A percentile compares a stretch with the other conserved stretches of the same genome.
Conservation (phyloP, 1,139 yeast genomes). For the Geotrichum restrictum region DNA sequence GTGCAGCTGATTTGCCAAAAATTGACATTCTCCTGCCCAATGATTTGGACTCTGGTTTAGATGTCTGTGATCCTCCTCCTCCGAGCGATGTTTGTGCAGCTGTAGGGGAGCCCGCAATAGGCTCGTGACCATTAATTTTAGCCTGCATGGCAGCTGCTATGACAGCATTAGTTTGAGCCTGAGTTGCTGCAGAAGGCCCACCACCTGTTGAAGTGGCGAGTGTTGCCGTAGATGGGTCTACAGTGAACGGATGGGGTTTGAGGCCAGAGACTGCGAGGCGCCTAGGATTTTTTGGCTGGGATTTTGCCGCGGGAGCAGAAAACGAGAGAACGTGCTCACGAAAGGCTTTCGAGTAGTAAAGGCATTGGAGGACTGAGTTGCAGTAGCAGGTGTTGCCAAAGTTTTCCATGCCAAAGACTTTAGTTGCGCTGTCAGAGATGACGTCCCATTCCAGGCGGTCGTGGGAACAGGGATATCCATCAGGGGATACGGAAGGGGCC, state of each 20-base stretch:
- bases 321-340: constrained; percentile 53
- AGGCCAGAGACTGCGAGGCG: constrained; percentile 33
- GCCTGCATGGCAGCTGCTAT: not conserved
- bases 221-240: constrained; percentile 28
- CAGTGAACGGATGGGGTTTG: constrained; percentile 38
- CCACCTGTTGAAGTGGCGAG: constrained; percentile 21
- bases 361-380: constrained; percentile 84
- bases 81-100: no score
- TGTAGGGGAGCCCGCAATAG: constrained; percentile 1
- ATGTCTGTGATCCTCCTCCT: no score
- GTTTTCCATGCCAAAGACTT: constrained; percentile 90
- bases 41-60: not conserved
- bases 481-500: not conserved
- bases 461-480: no score
- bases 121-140: not conserved
- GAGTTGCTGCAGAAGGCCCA: not conserved
- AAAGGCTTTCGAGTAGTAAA: constrained; percentile 69
- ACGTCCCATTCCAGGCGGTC: constrained; percentile 11
- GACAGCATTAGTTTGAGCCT: not conserved
- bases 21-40: constrained; percentile 27
- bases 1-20: constrained; percentile 22
- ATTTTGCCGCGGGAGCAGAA: constrained; percentile 7
- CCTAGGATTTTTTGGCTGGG: not conserved
- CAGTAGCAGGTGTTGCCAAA: constrained; percentile 93
- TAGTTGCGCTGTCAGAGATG: constrained; percentile 34